Evolutionary conservation across 768 basidiomycete species (phyloP).

Genomic region (Mycena filopes): DNA sequence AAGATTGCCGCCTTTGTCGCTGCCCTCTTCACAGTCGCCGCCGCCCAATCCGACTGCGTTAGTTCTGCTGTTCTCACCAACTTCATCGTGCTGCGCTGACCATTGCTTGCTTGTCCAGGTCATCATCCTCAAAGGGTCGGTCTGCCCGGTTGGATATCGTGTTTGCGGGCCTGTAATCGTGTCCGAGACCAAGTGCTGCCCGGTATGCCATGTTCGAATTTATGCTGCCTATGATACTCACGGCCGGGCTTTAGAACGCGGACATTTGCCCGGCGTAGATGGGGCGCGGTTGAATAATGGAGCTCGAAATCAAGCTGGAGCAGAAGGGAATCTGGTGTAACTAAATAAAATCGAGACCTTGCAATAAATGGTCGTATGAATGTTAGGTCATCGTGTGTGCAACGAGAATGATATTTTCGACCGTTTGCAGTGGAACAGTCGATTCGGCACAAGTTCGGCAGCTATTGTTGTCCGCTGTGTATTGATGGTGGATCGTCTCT

Average conservation of each 20-base stretch:
- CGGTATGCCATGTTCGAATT: background rate
- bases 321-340: too few relatives aligned
- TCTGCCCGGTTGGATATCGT: background rate
- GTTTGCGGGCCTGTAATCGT: conserved; percentile 4
- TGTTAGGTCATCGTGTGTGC: too few relatives aligned
- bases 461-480: too few relatives aligned
- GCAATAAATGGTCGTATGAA: too few relatives aligned
- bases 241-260: background rate
- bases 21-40: conserved; percentile 7
- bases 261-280: conserved; percentile 6
- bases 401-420: too few relatives aligned
- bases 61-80: background rate
- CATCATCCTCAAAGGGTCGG: background rate
- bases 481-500: too few relatives aligned
- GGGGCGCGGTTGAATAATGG: too few relatives aligned
- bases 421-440: too few relatives aligned
- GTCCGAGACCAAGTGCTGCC: conserved; percentile 1
- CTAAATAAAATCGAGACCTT: too few relatives aligned
- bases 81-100: background rate
- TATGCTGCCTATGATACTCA: background rate
- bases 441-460: too few relatives aligned
- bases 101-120: background rate
- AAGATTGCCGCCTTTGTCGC: background rate
- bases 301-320: too few relatives aligned
- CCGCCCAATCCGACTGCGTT: conserved; percentile 1